Percentiles rank a stretch among this genome's conserved stretches.
phyloP scores from a whole-genome alignment of 441 rosid species.

The Bruguiera hainesii region DNA sequence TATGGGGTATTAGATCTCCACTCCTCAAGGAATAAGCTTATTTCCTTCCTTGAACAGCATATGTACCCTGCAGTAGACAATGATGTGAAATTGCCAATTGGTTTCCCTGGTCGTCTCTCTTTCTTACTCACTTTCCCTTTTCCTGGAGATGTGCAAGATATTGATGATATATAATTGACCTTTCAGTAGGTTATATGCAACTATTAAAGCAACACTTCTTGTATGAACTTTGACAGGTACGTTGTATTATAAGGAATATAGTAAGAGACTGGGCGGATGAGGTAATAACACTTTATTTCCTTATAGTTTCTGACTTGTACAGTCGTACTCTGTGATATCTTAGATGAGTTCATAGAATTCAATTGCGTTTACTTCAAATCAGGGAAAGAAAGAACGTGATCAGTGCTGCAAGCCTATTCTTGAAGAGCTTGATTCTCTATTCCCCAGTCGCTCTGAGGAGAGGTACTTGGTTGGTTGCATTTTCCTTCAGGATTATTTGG shows the following conservation, averaged over 20 bases:
- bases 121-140: no score
- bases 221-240: conserved; percentile 57
- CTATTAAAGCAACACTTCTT: neutral
- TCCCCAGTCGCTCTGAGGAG: conserved; percentile 63
- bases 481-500: conserved; percentile 2
- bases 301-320: conserved; percentile 5
- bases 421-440: conserved; percentile 78
- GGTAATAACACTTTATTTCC: conserved; percentile 39
- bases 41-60: no score
- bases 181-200: neutral
- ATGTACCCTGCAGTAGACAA: no score
- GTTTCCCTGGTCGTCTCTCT: no score
- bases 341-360: neutral
- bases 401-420: conserved; percentile 95
- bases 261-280: conserved; percentile 99
- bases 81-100: no score
- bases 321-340: conserved; percentile 9
- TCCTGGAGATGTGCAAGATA: no score
- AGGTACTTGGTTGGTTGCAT: conserved; percentile 39
- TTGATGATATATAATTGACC: no score
- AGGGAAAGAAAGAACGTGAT: conserved; percentile 90
- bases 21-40: no score
- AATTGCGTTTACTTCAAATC: conserved; percentile 16
- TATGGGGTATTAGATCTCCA: no score
- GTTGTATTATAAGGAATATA: conserved; percentile 92